Evolutionary conservation across 495 filamentous ascomycete genomes (phyloP).

Genomic region (Neurospora discreta): DNA sequence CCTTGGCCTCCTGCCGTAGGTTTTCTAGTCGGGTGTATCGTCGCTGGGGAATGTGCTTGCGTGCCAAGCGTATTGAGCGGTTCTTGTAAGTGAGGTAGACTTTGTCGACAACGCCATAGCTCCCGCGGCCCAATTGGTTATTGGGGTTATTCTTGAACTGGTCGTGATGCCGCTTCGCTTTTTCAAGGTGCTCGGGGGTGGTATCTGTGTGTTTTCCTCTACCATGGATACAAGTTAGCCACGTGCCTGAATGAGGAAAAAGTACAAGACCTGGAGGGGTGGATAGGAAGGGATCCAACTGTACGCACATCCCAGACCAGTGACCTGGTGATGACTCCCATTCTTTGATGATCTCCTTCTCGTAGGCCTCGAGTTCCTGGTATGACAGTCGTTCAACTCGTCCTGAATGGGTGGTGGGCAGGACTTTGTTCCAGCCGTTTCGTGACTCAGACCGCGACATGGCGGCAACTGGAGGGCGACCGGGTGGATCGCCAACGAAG

Average conservation of each 20-base stretch:
- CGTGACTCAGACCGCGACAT: slow-evolving; percentile 17
- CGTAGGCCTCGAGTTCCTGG: slow-evolving; percentile 18
- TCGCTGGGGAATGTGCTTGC: slow-evolving; percentile 20
- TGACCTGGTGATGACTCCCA: slow-evolving; percentile 20
- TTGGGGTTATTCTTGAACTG: slow-evolving; percentile 18
- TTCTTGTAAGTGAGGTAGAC: slow-evolving; percentile 20
- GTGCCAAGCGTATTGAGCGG: slow-evolving; percentile 21
- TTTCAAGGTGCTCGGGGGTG: slow-evolving; percentile 16
- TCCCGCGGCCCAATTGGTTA: slow-evolving; percentile 18
- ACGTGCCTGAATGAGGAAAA: background rate
- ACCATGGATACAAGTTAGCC: slow-evolving; percentile 1
- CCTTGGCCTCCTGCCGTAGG: slow-evolving; percentile 29
- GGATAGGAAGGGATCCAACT: background rate
- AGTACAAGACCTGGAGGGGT: background rate
- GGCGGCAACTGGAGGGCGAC: slow-evolving; percentile 4
- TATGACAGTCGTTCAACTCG: slow-evolving; percentile 17
- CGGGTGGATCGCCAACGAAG: slow-evolving; percentile 2
- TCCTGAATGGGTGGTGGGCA: slow-evolving; percentile 19
- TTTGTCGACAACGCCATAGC: slow-evolving; percentile 27
- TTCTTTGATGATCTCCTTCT: slow-evolving; percentile 20
- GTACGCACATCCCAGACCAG: slow-evolving; percentile 26
- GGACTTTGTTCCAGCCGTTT: slow-evolving; percentile 22
- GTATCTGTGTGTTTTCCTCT: slow-evolving; percentile 22
- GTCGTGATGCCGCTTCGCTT: slow-evolving; percentile 24
- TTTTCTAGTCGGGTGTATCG: slow-evolving; percentile 14